phyloP scores from a whole-genome alignment of 371 early-diverging fungal genomes.

The Apophysomyces ossiformis region DNA sequence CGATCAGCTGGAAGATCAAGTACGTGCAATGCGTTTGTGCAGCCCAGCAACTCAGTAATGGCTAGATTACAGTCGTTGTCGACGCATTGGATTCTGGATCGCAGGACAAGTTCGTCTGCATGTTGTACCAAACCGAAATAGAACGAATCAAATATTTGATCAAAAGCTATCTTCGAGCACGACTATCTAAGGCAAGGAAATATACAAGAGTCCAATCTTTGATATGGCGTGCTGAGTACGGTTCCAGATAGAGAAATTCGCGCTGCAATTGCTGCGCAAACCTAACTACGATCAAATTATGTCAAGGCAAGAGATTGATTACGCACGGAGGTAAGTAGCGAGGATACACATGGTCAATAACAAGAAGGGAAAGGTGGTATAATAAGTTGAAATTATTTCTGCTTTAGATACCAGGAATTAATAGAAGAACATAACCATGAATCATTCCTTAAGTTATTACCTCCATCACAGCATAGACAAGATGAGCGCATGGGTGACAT shows the following conservation, averaged over 20 bases:
- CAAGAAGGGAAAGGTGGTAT: neutral
- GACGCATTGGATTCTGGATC: slow-evolving; percentile 25
- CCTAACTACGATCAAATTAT: slow-evolving; percentile 35
- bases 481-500: slow-evolving; percentile 46
- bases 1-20: slow-evolving; percentile 69
- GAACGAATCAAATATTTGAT: slow-evolving; percentile 83
- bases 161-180: slow-evolving; percentile 71
- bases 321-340: slow-evolving; percentile 51
- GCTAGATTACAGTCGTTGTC: slow-evolving; percentile 13
- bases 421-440: slow-evolving; percentile 49
- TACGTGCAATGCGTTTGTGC: slow-evolving; percentile 16
- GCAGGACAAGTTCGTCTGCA: slow-evolving; percentile 52
- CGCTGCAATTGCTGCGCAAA: slow-evolving; percentile 44
- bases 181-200: slow-evolving; percentile 63
- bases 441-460: slow-evolving; percentile 60
- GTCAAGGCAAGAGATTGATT: slow-evolving; percentile 52
- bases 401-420: slow-evolving; percentile 40
- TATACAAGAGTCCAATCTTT: neutral
- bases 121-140: slow-evolving; percentile 80
- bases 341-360: neutral
- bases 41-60: slow-evolving; percentile 23
- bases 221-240: neutral
- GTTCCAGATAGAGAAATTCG: slow-evolving; percentile 55
- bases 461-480: slow-evolving; percentile 59
- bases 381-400: neutral